Evolutionary conservation across 192 early-diverging fungal genomes (phyloP), one percentile per base, ranked within the genome.

Genomic region (Kappamyces sp.): DNA sequence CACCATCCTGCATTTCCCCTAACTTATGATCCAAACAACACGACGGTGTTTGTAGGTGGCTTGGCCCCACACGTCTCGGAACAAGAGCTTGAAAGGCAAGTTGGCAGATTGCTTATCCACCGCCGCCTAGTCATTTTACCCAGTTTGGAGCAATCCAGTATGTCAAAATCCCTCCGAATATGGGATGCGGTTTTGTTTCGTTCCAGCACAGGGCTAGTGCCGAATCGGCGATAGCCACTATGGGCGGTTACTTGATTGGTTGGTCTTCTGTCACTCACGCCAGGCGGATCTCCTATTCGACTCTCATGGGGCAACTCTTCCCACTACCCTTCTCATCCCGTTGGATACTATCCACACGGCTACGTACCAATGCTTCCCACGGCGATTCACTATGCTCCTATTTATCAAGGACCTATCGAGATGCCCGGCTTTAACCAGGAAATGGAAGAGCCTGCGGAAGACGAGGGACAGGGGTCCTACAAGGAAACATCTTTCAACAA

Each of bases 21-120:
- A 40, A 35, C 13, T 3, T 35, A 54, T 70, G 93, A 97, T 67
- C 91, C 91, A 42, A 86, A 74, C 69, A 96, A 96, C 74, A 97
- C 93, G 2, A 98, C 96, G 2, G 91, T 98, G 35, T 98, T 98
- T 77, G 91, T 98, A 31, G 96, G 96, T 23, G 94, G 94, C 3
- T 73, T 98, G 43, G 87, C 80, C 42, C 78, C 87, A 37, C 76
- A 83, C 5, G 86, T 90, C n/a, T 77, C 78, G 32, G 93, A 97
- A 64, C 88, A 93, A 49, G 93, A 97, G 51, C 78, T 98, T 55
- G 68, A 81, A 38, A 52, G 47, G 74, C 79, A 57, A 63, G 60
- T 50, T 43, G 15, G 31, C 31, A 35, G 31, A 5, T 33, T 67
- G 10, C 7, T 62, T 35, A 32, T 50, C 37, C 32, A 48, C 9